Conservation (phyloP, 1,284 basidiomycete species). For the Fomitopsis betulina region DNA sequence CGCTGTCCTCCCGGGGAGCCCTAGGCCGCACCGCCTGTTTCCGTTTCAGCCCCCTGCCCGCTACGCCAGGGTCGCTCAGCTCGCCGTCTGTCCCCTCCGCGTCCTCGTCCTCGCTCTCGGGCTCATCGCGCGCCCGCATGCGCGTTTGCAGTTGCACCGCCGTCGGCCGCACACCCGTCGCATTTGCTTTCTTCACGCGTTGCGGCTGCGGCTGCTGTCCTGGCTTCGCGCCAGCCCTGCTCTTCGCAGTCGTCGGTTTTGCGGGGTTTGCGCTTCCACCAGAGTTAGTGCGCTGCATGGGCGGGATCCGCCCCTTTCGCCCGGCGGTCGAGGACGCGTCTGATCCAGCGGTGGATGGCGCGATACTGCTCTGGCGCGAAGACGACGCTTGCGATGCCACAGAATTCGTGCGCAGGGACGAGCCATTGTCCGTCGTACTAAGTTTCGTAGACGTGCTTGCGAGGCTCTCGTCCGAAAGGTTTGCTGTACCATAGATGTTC, state of each 20-base stretch:
- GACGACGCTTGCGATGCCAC: slow-evolving; percentile 29
- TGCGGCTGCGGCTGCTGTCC: neutral
- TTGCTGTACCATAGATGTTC: neutral
- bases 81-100: slow-evolving; percentile 3
- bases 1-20: slow-evolving; percentile 6
- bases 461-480: slow-evolving; percentile 33
- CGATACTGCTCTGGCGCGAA: slow-evolving; percentile 2
- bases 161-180: neutral
- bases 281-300: neutral
- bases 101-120: neutral
- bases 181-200: neutral
- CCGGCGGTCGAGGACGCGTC: slow-evolving; percentile 20
- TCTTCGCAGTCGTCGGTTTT: neutral
- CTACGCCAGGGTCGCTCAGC: neutral
- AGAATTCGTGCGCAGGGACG: slow-evolving; percentile 42
- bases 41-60: slow-evolving; percentile 8
- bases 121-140: neutral
- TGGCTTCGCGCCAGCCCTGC: neutral
- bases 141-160: slow-evolving; percentile 2
- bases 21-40: neutral
- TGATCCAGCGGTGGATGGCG: too few relatives aligned
- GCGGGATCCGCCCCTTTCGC: slow-evolving; percentile 19
- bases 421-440: slow-evolving; percentile 40
- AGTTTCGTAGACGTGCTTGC: slow-evolving; percentile 37
- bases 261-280: neutral